Conservation (phyloP, 2,329 filamentous ascomycete genomes). For the Elsinoe fawcettii region DNA sequence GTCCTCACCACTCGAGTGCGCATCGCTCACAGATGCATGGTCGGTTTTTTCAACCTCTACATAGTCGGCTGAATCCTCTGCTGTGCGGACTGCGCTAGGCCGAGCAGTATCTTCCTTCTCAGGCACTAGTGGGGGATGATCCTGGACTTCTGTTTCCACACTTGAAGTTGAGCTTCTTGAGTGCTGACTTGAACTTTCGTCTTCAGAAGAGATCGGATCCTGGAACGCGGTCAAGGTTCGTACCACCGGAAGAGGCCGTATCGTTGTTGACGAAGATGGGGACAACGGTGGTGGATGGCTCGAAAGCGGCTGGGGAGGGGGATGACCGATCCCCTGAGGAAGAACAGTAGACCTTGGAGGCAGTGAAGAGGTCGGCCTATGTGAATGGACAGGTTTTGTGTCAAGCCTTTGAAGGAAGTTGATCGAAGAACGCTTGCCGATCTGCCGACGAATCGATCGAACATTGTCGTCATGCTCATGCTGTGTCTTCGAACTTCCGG, state of each 20-base stretch:
- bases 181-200: not conserved
- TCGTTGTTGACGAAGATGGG: slow-evolving; percentile 8
- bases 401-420: slow-evolving; percentile 15
- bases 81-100: no score
- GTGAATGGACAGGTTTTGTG: not conserved
- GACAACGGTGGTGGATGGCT: slow-evolving; percentile 12
- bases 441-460: slow-evolving; percentile 1
- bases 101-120: not conserved
- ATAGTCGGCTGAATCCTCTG: no score
- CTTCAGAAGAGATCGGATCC: not conserved
- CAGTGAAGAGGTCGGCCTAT: not conserved
- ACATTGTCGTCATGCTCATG: not conserved
- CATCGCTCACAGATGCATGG: not conserved
- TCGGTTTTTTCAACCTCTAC: no score
- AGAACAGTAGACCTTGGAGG: not conserved
- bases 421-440: slow-evolving; percentile 14
- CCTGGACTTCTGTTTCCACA: not conserved
- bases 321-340: not conserved
- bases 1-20: not conserved
- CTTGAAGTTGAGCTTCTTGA: not conserved
- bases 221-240: not conserved
- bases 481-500: slow-evolving; percentile 1
- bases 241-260: not conserved
- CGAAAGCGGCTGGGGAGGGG: slow-evolving; percentile 1
- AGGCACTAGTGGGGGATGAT: not conserved